Conservation (phyloP, 306 rosid species). For the Begonia peltatifolia region DNA sequence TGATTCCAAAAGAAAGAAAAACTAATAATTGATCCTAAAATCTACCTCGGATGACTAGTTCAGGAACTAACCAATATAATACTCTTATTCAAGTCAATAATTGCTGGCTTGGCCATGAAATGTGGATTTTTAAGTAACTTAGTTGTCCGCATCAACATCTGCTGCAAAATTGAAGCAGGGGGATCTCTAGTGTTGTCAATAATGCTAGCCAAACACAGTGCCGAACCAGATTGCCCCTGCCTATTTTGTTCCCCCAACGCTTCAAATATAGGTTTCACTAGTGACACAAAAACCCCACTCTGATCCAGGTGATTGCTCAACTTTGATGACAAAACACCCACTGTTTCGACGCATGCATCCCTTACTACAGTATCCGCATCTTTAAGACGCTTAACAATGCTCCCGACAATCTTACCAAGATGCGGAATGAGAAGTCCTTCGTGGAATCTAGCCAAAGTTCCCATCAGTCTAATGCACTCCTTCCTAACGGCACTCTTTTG, state of each 20-base stretch:
- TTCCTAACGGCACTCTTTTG: constrained; percentile 48
- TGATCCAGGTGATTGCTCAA: constrained; percentile 15
- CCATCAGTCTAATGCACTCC: constrained; percentile 51
- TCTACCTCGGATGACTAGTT: too few relatives aligned
- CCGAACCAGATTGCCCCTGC: constrained; percentile 59
- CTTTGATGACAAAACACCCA: constrained; percentile 32
- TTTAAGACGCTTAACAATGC: constrained; percentile 53
- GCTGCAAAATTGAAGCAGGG: constrained; percentile 46
- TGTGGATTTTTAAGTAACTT: constrained; percentile 68
- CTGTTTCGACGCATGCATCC: constrained; percentile 54
- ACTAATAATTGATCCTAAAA: too few relatives aligned
- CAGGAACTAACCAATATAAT: constrained; percentile 40
- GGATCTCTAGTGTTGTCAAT: constrained; percentile 48
- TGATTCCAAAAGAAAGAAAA: too few relatives aligned
- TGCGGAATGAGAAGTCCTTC: constrained; percentile 27
- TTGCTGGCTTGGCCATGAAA: constrained; percentile 63
- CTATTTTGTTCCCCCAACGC: constrained; percentile 72
- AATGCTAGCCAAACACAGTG: constrained; percentile 46
- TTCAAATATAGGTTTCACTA: constrained; percentile 58
- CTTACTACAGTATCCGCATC: constrained; percentile 60
- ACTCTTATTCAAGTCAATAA: constrained; percentile 48
- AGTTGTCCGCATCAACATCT: constrained; percentile 39
- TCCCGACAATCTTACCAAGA: constrained; percentile 46
- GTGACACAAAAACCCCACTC: constrained; percentile 26
- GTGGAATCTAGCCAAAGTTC: constrained; percentile 23